Percentiles rank a stretch among this genome's conserved stretches.
phyloP scores from a whole-genome alignment of 106 monocot genomes.

The Alisma plantagoaquatica region DNA sequence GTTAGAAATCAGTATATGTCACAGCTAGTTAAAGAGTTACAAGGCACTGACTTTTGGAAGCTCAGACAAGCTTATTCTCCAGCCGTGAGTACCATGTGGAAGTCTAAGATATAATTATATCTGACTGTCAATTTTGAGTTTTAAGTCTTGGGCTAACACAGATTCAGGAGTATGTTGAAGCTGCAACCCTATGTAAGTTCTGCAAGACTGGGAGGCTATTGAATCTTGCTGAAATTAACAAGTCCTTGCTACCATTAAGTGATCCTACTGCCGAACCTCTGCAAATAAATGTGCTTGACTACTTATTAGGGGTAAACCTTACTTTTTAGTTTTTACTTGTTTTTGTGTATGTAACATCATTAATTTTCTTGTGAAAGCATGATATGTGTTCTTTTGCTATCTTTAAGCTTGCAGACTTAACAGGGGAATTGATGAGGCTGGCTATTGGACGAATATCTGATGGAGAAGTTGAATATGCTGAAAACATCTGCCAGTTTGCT shows the following conservation, averaged over 20 bases:
- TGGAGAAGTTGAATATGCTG: slow-evolving; percentile 83
- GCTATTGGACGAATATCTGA: slow-evolving; percentile 91
- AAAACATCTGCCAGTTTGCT: slow-evolving; percentile 68
- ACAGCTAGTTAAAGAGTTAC: slow-evolving; percentile 66
- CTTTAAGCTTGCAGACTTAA: slow-evolving; percentile 68
- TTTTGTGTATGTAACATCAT: background rate
- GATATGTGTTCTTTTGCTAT: background rate
- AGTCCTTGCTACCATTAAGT: slow-evolving; percentile 1
- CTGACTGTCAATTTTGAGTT: background rate
- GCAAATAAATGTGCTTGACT: slow-evolving; percentile 33
- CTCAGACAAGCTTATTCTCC: slow-evolving; percentile 74
- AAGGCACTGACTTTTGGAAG: too few species aligned
- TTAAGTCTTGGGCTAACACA: slow-evolving; percentile 72
- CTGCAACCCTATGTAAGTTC: slow-evolving; percentile 53
- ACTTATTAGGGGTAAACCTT: slow-evolving; percentile 79
- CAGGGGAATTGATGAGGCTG: slow-evolving; percentile 84
- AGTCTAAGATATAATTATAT: background rate
- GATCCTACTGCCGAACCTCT: slow-evolving; percentile 8
- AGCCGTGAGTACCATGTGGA: slow-evolving; percentile 28
- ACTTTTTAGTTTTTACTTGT: too few species aligned
- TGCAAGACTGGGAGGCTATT: slow-evolving; percentile 16
- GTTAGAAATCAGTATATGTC: slow-evolving; percentile 66
- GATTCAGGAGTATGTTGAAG: too few species aligned
- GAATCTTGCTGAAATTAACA: slow-evolving; percentile 11
- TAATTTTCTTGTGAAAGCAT: background rate